These are phyloP conservation scores for Plasmodium cynomolgi DNA, from an alignment of 169 alveolate species.

Conservation along the genomic window DNA sequence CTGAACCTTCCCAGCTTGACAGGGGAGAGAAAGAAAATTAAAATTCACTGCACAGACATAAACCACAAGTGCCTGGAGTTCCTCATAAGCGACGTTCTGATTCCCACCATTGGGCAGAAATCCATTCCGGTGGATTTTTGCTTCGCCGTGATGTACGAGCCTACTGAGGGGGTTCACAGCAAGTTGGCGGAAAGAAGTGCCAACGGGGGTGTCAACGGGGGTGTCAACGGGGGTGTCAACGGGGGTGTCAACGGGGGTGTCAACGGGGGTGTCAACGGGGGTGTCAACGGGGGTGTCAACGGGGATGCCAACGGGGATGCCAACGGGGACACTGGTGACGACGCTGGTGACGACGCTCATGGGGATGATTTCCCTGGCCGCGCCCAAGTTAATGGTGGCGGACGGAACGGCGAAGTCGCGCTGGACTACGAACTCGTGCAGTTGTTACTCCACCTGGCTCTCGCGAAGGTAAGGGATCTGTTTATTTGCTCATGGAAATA, in stretches of 20 bases:
- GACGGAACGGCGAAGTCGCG: not conserved
- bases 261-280: not conserved
- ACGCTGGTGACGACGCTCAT: not conserved
- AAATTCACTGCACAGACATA: conserved; percentile 73
- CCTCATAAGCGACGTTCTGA: conserved; percentile 21
- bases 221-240: not conserved
- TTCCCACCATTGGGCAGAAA: conserved; percentile 3
- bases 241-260: not conserved
- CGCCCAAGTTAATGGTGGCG: not conserved
- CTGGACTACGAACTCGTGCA: conserved; percentile 52
- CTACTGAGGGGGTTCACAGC: not conserved
- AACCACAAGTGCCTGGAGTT: conserved; percentile 52
- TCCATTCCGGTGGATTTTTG: conserved; percentile 41
- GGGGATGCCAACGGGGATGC: not conserved
- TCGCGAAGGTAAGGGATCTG: conserved; percentile 67
- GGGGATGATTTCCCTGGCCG: not conserved
- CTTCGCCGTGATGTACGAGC: conserved; percentile 22
- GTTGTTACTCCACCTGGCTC: conserved; percentile 25
- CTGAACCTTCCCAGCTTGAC: not conserved
- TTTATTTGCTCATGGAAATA: conserved; percentile 73
- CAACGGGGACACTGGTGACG: too few species aligned
- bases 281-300: not conserved
- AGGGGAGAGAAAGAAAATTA: not conserved
- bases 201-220: not conserved
- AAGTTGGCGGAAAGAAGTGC: not conserved